These are phyloP conservation scores for Xylaria sp. DNA, from an alignment of 2,329 filamentous ascomycete species.

Conservation along the genomic window DNA sequence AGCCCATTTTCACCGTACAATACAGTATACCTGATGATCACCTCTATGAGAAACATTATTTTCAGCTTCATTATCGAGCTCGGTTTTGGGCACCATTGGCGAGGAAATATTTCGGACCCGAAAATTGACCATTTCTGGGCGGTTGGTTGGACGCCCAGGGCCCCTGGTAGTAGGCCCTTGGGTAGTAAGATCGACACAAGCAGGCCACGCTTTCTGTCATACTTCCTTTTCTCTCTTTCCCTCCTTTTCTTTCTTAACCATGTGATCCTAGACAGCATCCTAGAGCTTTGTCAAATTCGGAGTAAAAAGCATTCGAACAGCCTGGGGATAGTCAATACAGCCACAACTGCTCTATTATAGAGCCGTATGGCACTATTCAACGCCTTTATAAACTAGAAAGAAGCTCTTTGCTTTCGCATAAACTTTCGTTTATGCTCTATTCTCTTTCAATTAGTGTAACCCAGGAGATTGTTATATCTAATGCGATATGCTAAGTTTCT, in stretches of 20 bases:
- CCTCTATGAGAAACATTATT: constrained; percentile 7
- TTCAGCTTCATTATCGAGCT: constrained; percentile 16
- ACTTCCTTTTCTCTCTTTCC: background rate
- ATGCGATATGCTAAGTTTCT: background rate
- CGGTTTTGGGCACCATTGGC: background rate
- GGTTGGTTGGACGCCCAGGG: background rate
- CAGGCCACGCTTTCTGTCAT: constrained; percentile 14
- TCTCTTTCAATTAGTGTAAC: background rate
- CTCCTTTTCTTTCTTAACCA: background rate
- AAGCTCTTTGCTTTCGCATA: background rate
- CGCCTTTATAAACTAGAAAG: background rate
- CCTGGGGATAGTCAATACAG: background rate
- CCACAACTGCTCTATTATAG: background rate
- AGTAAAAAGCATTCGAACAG: constrained; percentile 10
- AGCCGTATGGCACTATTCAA: background rate
- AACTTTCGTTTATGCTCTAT: background rate
- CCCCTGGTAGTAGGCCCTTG: constrained; percentile 18
- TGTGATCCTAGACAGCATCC: background rate
- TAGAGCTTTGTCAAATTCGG: constrained; percentile 4
- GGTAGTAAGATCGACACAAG: constrained; percentile 31
- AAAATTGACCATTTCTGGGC: constrained; percentile 15
- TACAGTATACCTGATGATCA: constrained; percentile 12
- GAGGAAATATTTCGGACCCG: constrained; percentile 23
- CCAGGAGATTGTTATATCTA: background rate
- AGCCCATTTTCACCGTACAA: background rate